Percentiles rank a stretch among this genome's conserved stretches.
phyloP scores from a whole-genome alignment of 73 alveolate genomes.

The Paramecium tetraurelia region DNA sequence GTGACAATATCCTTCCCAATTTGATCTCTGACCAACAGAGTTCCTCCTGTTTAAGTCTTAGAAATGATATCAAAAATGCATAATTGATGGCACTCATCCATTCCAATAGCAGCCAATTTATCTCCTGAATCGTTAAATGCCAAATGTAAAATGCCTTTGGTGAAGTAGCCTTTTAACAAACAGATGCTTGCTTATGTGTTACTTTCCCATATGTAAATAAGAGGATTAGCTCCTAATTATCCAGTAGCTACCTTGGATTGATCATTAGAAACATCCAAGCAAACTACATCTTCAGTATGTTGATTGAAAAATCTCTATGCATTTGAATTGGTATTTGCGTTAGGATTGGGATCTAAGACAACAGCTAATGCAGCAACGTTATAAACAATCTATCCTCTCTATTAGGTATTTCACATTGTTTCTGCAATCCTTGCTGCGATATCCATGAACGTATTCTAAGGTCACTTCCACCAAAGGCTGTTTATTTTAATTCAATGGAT shows the following conservation, averaged over 20 bases:
- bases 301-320: slow-evolving; percentile 73
- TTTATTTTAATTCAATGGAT: slow-evolving; percentile 77
- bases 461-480: slow-evolving; percentile 85
- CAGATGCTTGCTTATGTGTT: slow-evolving; percentile 66
- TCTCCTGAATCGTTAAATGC: slow-evolving; percentile 78
- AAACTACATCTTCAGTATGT: slow-evolving; percentile 86
- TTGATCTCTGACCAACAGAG: slow-evolving; percentile 19
- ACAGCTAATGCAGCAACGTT: slow-evolving; percentile 92
- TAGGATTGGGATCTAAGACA: slow-evolving; percentile 66
- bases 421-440: slow-evolving; percentile 90
- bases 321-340: slow-evolving; percentile 2
- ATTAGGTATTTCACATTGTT: slow-evolving; percentile 80
- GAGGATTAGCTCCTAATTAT: slow-evolving; percentile 68
- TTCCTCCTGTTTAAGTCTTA: slow-evolving; percentile 50
- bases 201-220: slow-evolving; percentile 86
- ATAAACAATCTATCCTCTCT: slow-evolving; percentile 79
- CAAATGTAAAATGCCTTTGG: slow-evolving; percentile 71
- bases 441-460: slow-evolving; percentile 94
- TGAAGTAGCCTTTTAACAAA: slow-evolving; percentile 62
- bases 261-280: slow-evolving; percentile 77
- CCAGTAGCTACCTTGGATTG: slow-evolving; percentile 85
- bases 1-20: slow-evolving; percentile 81
- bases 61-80: slow-evolving; percentile 68
- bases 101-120: slow-evolving; percentile 74
- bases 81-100: slow-evolving; percentile 77